A percentile compares a stretch with the other conserved stretches of the same genome.
Conservation (phyloP, 164 flowering plant species). For the Magnolia kwangsiensis region DNA sequence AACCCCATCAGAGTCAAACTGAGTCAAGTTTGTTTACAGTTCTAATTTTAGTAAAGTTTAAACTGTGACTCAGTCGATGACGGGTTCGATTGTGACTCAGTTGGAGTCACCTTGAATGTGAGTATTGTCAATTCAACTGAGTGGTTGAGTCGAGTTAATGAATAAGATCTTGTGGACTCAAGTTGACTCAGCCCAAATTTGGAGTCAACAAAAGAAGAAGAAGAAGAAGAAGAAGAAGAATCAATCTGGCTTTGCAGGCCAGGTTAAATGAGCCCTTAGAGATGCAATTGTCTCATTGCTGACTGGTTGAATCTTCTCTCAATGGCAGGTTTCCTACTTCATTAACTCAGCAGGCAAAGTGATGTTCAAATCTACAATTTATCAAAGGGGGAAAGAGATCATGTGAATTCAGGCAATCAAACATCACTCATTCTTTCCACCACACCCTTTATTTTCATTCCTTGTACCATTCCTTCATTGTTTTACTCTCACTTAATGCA, state of each 20-base stretch:
- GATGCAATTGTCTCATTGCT: background rate
- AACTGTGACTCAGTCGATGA: too few relatives aligned
- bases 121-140: too few relatives aligned
- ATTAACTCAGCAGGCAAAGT: constrained; percentile 37
- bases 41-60: too few relatives aligned
- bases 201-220: background rate
- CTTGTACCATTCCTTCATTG: background rate
- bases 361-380: constrained; percentile 25
- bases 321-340: constrained; percentile 48
- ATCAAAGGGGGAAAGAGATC: constrained; percentile 40
- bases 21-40: too few relatives aligned
- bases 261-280: background rate
- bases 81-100: too few relatives aligned
- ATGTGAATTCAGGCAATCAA: constrained; percentile 25
- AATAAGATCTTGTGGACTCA: too few relatives aligned
- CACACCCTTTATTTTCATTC: background rate
- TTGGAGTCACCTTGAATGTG: too few relatives aligned
- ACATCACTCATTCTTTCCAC: background rate
- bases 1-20: too few relatives aligned
- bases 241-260: background rate
- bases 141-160: too few relatives aligned
- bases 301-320: constrained; percentile 1
- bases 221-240: background rate
- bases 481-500: background rate
- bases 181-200: too few relatives aligned